Evolutionary conservation across 2,329 filamentous ascomycete species (phyloP).

Genomic region (Colletotrichum agaves): DNA sequence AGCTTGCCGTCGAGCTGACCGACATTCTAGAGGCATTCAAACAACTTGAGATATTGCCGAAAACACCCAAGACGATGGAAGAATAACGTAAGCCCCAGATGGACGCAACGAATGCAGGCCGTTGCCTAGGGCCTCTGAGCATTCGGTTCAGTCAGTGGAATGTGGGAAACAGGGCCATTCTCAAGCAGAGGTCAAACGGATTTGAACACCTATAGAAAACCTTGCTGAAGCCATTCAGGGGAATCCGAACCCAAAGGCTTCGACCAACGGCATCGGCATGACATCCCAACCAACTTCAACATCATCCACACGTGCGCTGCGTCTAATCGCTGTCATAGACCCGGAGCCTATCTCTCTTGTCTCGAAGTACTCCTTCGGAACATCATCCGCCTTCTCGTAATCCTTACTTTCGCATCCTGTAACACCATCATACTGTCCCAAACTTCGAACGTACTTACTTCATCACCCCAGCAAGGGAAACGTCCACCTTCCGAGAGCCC

Average conservation of each 20-base stretch:
- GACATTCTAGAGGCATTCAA: too few relatives aligned
- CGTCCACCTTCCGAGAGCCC: conserved; percentile 62
- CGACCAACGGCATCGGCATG: conserved; percentile 61
- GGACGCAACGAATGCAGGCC: too few relatives aligned
- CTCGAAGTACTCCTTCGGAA: conserved; percentile 53
- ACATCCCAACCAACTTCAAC: conserved; percentile 58
- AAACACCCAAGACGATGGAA: too few relatives aligned
- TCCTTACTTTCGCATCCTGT: conserved; percentile 55
- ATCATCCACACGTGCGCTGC: conserved; percentile 59
- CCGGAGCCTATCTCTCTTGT: conserved; percentile 58
- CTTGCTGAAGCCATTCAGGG: conserved; percentile 50
- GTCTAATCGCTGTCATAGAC: conserved; percentile 56
- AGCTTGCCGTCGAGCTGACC: too few relatives aligned
- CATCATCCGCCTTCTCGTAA: conserved; percentile 44
- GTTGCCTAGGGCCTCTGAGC: too few relatives aligned
- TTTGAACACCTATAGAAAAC: background rate
- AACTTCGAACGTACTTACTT: conserved; percentile 66
- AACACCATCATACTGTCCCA: conserved; percentile 60
- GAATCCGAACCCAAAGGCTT: conserved; percentile 59
- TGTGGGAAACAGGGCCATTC: too few relatives aligned
- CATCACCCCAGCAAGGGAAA: conserved; percentile 58
- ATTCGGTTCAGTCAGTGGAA: too few relatives aligned
- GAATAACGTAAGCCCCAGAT: too few relatives aligned
- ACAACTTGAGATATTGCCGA: too few relatives aligned
- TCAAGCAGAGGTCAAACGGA: too few relatives aligned